Percentiles rank a stretch among this genome's conserved stretches.
Conservation (phyloP, 2,329 filamentous ascomycete species). For the Fusarium sp. region DNA sequence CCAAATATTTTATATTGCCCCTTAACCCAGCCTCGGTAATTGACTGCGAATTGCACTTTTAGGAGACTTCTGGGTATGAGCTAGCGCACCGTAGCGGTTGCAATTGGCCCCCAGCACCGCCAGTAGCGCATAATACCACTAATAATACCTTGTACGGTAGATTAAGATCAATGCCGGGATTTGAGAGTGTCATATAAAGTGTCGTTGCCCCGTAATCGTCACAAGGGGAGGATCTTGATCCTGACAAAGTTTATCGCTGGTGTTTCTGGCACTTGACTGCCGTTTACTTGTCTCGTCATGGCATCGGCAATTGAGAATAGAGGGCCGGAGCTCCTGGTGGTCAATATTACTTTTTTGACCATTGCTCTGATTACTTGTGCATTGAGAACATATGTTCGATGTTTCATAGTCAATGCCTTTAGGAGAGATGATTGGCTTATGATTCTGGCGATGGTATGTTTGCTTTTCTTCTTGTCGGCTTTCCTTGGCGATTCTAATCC, state of each 20-base stretch:
- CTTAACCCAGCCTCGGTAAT: no score
- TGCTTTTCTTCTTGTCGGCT: neutral
- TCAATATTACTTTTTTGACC: slow-evolving; percentile 46
- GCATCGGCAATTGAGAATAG: slow-evolving; percentile 41
- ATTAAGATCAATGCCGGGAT: neutral
- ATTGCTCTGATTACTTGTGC: slow-evolving; percentile 42
- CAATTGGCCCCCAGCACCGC: slow-evolving; percentile 1
- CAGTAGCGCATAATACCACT: neutral
- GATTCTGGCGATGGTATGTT: slow-evolving; percentile 46
- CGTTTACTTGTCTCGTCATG: slow-evolving; percentile 23
- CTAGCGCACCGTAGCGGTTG: neutral
- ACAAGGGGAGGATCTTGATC: slow-evolving; percentile 3
- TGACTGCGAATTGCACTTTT: no score
- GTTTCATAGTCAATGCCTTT: slow-evolving; percentile 49
- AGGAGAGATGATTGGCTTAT: slow-evolving; percentile 53
- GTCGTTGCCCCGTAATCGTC: neutral
- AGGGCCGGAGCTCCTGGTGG: slow-evolving; percentile 47
- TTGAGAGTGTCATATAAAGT: slow-evolving; percentile 14
- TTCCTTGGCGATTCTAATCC: slow-evolving; percentile 29
- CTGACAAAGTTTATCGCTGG: slow-evolving; percentile 7
- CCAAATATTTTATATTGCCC: no score
- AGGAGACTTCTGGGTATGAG: neutral
- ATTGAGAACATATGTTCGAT: slow-evolving; percentile 49
- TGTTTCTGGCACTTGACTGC: neutral
- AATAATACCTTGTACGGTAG: neutral